Base-by-base conservation (phyloP, 2,329 filamentous ascomycete genomes). In the Aureobasidium lini region DNA sequence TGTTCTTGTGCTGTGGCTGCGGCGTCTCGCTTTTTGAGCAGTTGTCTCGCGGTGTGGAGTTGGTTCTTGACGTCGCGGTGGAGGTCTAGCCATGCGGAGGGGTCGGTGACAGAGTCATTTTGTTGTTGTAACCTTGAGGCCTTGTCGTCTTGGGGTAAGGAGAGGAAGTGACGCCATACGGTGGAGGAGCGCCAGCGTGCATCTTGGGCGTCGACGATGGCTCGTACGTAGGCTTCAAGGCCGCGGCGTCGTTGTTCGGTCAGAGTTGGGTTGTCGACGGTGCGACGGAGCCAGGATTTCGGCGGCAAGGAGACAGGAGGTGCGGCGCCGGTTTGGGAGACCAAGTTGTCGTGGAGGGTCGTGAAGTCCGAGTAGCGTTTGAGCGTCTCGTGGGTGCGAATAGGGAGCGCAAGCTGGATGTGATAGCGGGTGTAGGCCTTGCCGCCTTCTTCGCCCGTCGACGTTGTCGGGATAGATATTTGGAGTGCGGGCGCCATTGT, bases 351-450 rank as follows among this genome's bases (percentile, higher is more conserved):
- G 74, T 94, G 84, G 15, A 95, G 83, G 48, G 78, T 71, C 59
- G 78, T 76, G 69, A 94, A 94, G 70, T 94, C 89, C 57, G 86
- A 90, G 77, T 93, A 95, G 67, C 89, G 87, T 73, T 92, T 93
- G 68, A 86, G 84, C 5, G 91, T 79, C 64, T 88, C 86, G 66
- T 87, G 88, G 4, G 87, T 88, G 49, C 87, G 84, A 13, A 93
- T 81, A 0, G 89, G 89, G 1, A 91, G 84, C 53, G 88, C 85
- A 61, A 94, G 79, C 23, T 84, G 85, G 72, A 92, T 86, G 71
- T 89, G 89, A 77, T 92, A 93, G 64, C 87, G 81, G 0, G 88
- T 92, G 72, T 84, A 90, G 0, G 86, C 80, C 67, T 90, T 89
- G 36, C 34, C 43, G 63, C 79, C 77, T 63, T 78, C 77, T 1